Base-by-base conservation (phyloP, 1,284 basidiomycete genomes). In the Tremellales sp. region DNA sequence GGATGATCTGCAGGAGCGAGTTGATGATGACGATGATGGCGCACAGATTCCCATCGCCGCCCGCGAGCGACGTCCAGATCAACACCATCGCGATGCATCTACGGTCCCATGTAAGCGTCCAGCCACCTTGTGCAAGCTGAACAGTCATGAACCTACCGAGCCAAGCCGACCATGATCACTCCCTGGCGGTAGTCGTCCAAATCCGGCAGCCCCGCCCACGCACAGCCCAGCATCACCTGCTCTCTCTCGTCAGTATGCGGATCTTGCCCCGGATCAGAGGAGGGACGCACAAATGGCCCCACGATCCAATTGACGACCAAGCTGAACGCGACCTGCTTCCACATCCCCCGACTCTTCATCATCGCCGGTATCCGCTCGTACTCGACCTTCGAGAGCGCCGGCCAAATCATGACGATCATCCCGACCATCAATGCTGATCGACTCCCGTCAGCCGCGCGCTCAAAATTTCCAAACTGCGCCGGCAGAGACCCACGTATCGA, bases 401-500 rank as follows among this genome's bases (percentile, higher is more conserved):
- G 89, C 84, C 86, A 91, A 85, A 92, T 93, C 89, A 93, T 92
- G 44, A 89, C 75, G 21, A 91, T 79, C 48, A 86, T 79, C 2
- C 85, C 86, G 32, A 87, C 75, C 1, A 82, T 81, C 44, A 88
- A 86, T 0, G 85, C 85, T 87, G 53, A 31, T 13, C 25, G 46
- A 21, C 13, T 13, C 6, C 8, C 2, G 19, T 41, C 21, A 5
- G 28, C n/a, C n/a, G n/a, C n/a, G n/a, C n/a, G n/a, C n/a, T n/a
- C 19, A 10, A 36, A n/a, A 26, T 25, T 26, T 12, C 19, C n/a
- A 45, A 8, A 38, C 31, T 14, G 37, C 24, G n/a, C n/a, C 2
- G 22, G 24, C 13, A 3, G 2, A 10, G 2, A 65, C 71, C 37
- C 40, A 72, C 69, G 71, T 25, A 74, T 57, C 0, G 69, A 71